A percentile compares a stretch with the other conserved stretches of the same genome.
phyloP scores from a whole-genome alignment of 2,329 filamentous ascomycete species.

The Bipolaris cookei region DNA sequence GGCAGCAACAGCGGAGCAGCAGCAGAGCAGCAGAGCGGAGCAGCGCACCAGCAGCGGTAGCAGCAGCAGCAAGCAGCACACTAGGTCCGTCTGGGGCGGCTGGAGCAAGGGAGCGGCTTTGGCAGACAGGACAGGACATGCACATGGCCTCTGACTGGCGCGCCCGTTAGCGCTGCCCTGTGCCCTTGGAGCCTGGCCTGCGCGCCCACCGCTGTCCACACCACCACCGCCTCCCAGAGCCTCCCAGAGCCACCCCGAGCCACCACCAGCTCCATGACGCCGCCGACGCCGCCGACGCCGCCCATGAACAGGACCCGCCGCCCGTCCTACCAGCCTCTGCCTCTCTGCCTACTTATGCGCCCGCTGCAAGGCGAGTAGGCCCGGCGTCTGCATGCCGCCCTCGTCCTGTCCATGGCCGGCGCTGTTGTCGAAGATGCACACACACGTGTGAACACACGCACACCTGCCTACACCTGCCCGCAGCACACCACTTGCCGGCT shows the following conservation, averaged over 20 bases:
- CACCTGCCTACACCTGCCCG: background rate
- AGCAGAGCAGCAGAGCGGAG: background rate
- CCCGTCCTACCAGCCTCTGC: background rate
- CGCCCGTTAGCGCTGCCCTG: constrained; percentile 28
- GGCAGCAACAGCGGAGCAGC: background rate
- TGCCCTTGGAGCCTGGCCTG: constrained; percentile 16
- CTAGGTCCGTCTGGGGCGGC: constrained; percentile 22
- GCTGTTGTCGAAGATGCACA: background rate
- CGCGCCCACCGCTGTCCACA: constrained; percentile 24
- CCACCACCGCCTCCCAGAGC: too few species aligned
- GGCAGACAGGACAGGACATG: constrained; percentile 5
- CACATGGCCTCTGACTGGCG: constrained; percentile 31
- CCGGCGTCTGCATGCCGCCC: background rate
- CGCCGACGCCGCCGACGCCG: constrained; percentile 5
- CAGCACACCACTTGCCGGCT: background rate
- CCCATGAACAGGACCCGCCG: constrained; percentile 14
- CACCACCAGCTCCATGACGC: background rate
- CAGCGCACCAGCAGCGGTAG: background rate
- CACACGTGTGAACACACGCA: background rate
- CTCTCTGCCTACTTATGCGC: background rate
- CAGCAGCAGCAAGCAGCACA: constrained; percentile 36
- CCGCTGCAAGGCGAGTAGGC: constrained; percentile 3
- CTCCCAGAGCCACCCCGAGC: too few species aligned
- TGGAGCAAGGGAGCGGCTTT: constrained; percentile 2
- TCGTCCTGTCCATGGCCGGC: background rate